Percentiles rank a stretch among this genome's conserved stretches.
These are phyloP conservation scores for Pyrus bretschneideri DNA, from an alignment of 306 rosid genomes.

Conservation along the genomic window DNA sequence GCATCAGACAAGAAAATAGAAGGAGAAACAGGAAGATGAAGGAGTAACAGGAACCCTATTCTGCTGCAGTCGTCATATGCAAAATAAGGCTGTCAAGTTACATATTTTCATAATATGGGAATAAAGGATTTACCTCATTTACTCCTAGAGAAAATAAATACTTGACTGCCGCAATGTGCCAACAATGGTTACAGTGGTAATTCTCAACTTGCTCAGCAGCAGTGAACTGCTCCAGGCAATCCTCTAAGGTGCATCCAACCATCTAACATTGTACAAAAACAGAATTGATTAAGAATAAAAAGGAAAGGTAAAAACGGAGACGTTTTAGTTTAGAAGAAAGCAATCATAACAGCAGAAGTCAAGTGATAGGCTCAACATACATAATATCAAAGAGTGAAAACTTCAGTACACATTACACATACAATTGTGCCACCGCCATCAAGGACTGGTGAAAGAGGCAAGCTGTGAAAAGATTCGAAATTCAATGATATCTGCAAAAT, in stretches of 20 bases:
- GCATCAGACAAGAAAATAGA: neutral
- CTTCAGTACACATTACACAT: constrained; percentile 46
- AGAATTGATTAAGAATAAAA: neutral
- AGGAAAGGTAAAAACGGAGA: neutral
- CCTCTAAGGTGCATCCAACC: constrained; percentile 55
- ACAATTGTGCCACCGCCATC: constrained; percentile 36
- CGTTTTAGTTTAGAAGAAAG: constrained; percentile 1
- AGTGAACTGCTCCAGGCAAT: constrained; percentile 72
- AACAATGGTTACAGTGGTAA: constrained; percentile 74
- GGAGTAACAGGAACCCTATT: neutral
- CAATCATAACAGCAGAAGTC: neutral
- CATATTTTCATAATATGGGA: neutral
- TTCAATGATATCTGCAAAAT: constrained; percentile 72
- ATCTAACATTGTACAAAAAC: constrained; percentile 34
- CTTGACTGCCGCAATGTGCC: constrained; percentile 76
- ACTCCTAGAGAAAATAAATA: constrained; percentile 51
- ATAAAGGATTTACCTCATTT: constrained; percentile 47
- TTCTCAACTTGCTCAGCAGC: constrained; percentile 77
- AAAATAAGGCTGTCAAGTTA: neutral
- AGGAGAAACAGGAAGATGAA: neutral
- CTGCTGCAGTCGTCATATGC: neutral
- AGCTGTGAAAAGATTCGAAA: constrained; percentile 79
- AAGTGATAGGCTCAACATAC: constrained; percentile 17
- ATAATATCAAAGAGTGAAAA: constrained; percentile 16
- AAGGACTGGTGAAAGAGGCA: constrained; percentile 67